Percentiles rank a stretch among this genome's conserved stretches.
phyloP scores from a whole-genome alignment of 352 stramenopile genomes.

The Phytophthora quininea region DNA sequence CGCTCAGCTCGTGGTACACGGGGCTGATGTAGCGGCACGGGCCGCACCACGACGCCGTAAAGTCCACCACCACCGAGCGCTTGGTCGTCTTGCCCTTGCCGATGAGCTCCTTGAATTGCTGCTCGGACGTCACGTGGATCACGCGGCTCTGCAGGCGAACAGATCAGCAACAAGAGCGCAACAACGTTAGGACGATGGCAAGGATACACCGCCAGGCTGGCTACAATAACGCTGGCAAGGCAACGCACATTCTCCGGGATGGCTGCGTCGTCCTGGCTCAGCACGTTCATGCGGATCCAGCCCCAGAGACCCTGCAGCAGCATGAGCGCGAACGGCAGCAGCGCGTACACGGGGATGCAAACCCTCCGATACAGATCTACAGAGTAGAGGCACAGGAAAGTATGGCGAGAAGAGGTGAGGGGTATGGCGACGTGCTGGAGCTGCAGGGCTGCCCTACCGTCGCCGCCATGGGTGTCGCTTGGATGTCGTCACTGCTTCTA shows the following conservation, averaged over 20 bases:
- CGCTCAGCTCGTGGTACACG: conserved; percentile 84
- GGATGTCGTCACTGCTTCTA: not conserved
- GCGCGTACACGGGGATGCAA: conserved; percentile 79
- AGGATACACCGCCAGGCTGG: too few relatives aligned
- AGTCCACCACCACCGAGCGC: conserved; percentile 84
- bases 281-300: conserved; percentile 71
- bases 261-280: conserved; percentile 57
- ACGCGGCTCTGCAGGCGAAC: conserved; percentile 54
- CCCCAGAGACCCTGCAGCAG: conserved; percentile 70
- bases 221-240: not conserved
- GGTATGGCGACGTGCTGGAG: not conserved
- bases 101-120: conserved; percentile 81
- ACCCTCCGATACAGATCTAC: conserved; percentile 85
- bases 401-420: not conserved
- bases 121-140: conserved; percentile 68
- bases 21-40: conserved; percentile 89
- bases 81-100: conserved; percentile 71
- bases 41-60: conserved; percentile 89
- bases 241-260: conserved; percentile 56
- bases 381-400: not conserved
- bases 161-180: conserved; percentile 1
- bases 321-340: conserved; percentile 76
- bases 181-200: too few relatives aligned
- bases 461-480: conserved; percentile 24
- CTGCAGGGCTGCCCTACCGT: conserved; percentile 25